Conservation (phyloP, 805 yeast genomes). For the Kazachstania viticola region DNA sequence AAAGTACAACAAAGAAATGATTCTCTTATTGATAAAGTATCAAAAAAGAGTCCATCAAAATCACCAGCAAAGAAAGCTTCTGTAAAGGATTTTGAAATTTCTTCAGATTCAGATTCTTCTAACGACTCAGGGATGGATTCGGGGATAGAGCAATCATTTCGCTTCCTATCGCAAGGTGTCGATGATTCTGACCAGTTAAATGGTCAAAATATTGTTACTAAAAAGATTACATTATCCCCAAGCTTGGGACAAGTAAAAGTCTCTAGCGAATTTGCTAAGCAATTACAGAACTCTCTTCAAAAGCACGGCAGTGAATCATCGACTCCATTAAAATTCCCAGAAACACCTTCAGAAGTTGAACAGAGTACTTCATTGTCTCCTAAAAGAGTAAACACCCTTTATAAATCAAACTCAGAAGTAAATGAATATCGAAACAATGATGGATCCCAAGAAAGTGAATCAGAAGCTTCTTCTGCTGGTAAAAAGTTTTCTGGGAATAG, state of each 20-base stretch:
- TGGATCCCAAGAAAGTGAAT: background rate
- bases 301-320: constrained; percentile 4
- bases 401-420: too few species aligned
- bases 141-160: too few species aligned
- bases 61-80: constrained; percentile 14
- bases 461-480: background rate
- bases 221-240: constrained; percentile 22
- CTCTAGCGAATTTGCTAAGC: constrained; percentile 28
- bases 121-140: background rate
- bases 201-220: too few species aligned
- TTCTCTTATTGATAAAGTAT: constrained; percentile 18
- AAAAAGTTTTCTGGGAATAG: too few species aligned
- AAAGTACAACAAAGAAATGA: too few species aligned
- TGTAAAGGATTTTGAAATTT: constrained; percentile 15
- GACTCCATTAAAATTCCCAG: too few species aligned
- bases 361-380: too few species aligned
- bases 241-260: constrained; percentile 25
- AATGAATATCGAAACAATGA: background rate
- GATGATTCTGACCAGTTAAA: too few species aligned
- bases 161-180: background rate
- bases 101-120: constrained; percentile 8
- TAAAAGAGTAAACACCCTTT: too few species aligned
- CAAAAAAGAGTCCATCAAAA: constrained; percentile 15
- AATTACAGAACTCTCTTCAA: constrained; percentile 18
- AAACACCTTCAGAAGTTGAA: too few species aligned